These are phyloP conservation scores for Eruca vesicaria DNA, from an alignment of 441 rosid genomes.

Conservation along the genomic window DNA sequence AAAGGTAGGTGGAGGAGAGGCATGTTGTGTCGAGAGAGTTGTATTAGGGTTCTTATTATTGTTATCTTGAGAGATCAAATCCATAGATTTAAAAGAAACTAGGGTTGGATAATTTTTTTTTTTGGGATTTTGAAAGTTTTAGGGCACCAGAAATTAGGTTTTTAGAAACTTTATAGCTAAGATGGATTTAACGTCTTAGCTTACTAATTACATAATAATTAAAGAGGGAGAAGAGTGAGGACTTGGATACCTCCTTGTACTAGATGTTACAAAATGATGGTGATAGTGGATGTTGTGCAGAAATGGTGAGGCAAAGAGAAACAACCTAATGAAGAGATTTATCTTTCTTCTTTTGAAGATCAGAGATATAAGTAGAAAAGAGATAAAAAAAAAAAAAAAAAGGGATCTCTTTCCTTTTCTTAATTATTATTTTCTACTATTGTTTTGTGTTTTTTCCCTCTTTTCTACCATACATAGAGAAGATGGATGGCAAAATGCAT, in stretches of 20 bases:
- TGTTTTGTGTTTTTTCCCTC: neutral
- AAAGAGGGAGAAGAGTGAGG: neutral
- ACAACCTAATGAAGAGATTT: neutral
- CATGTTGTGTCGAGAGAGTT: slow-evolving; percentile 13
- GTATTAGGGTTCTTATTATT: slow-evolving; percentile 33
- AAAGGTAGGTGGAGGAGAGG: slow-evolving; percentile 26
- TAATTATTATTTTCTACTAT: neutral
- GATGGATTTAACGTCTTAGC: neutral
- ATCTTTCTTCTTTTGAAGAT: neutral
- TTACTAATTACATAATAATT: neutral
- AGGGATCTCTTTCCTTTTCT: neutral
- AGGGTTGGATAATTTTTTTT: neutral
- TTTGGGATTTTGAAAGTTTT: neutral
- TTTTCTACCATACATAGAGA: slow-evolving; percentile 26
- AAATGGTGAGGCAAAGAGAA: slow-evolving; percentile 33
- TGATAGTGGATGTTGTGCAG: neutral
- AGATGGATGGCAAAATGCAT: slow-evolving; percentile 14
- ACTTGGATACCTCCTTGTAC: neutral
- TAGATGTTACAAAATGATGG: slow-evolving; percentile 14
- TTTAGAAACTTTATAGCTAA: neutral
- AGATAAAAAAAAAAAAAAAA: slow-evolving; percentile 19
- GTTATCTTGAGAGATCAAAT: slow-evolving; percentile 43
- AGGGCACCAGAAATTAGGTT: slow-evolving; percentile 15
- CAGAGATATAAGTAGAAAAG: slow-evolving; percentile 31
- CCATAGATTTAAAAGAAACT: slow-evolving; percentile 40